Base-by-base conservation (phyloP, 768 basidiomycete genomes). In the Kockovaella imperatae region DNA sequence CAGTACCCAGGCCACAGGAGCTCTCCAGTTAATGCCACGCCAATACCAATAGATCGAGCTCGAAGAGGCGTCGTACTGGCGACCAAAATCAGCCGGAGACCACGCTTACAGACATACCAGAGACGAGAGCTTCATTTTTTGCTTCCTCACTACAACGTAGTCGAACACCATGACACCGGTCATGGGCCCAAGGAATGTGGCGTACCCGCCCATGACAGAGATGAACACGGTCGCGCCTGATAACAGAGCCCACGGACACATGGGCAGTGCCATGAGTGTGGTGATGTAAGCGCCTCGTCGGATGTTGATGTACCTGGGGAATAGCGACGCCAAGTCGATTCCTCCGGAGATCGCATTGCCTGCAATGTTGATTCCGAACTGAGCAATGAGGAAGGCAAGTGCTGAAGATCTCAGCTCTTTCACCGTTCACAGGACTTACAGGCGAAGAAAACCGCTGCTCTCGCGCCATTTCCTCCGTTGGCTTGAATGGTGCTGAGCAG, bases 401-500 rank as follows among this genome's bases (percentile, higher is more conserved):
- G 62, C 60, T 58, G 39, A 3, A 42, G 5, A 23, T 11, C 32
- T 29, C 26, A 49, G 42, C 1, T 8, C 35, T 17, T 1, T 43
- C 20, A 24, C 14, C n/a, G 11, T 8, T 14, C n/a, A 15, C 18
- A 31, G 14, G 14, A 40, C 53, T 40, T 42, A 58, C 56, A 54
- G 26, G 60, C 59, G 46, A 69, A 69, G 53, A 69, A 69, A 5
- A 67, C 56, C 13, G 56, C 65, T 11, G 68, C 68, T 32, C 65
- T 43, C 2, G 63, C 54, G 3, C 68, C 68, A 15, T 46, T 13
- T 1, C 59, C 51, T 15, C 59, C 64, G 26, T 59, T 42, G 18
- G 48, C 46, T 30, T 63, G 54, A 25, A 60, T 55, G 20, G 49
- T 52, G 4, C 42, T 41, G 4, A 60, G 36, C 18, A 60, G 46